phyloP scores from a whole-genome alignment of 805 yeast genomes.

The Ogataea allantospora region DNA sequence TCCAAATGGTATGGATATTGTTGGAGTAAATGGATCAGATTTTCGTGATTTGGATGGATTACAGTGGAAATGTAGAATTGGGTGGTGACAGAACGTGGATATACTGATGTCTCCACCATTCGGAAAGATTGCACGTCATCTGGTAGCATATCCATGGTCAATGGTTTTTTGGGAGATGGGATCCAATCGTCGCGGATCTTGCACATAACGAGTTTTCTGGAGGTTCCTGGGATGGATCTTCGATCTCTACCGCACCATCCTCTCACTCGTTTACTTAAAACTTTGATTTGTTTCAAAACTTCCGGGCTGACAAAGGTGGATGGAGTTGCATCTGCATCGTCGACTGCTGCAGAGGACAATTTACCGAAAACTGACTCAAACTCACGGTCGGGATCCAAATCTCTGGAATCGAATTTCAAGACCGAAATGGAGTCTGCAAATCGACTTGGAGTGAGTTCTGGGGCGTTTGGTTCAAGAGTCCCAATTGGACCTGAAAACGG shows the following conservation, averaged over 20 bases:
- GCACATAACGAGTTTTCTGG: slow-evolving; percentile 64
- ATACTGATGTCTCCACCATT: slow-evolving; percentile 38
- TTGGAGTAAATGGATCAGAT: slow-evolving; percentile 56
- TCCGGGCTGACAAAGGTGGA: slow-evolving; percentile 70
- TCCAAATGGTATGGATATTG: slow-evolving; percentile 72
- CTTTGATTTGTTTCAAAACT: slow-evolving; percentile 59
- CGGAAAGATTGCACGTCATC: slow-evolving; percentile 47
- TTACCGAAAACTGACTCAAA: slow-evolving; percentile 69
- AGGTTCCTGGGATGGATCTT: slow-evolving; percentile 69
- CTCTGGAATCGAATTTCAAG: slow-evolving; percentile 45
- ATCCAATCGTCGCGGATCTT: slow-evolving; percentile 79
- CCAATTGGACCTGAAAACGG: slow-evolving; percentile 22
- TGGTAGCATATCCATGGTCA: slow-evolving; percentile 56
- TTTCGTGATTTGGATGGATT: slow-evolving; percentile 76
- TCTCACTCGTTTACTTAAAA: slow-evolving; percentile 54
- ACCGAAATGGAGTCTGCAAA: slow-evolving; percentile 40
- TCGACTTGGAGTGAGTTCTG: slow-evolving; percentile 43
- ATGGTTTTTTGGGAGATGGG: slow-evolving; percentile 62
- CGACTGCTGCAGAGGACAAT: slow-evolving; percentile 61
- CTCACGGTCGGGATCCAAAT: slow-evolving; percentile 76
- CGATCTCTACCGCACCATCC: slow-evolving; percentile 87
- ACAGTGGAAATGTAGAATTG: slow-evolving; percentile 58
- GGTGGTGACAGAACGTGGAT: slow-evolving; percentile 39
- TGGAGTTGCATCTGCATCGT: slow-evolving; percentile 75
- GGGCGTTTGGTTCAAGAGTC: slow-evolving; percentile 30